Evolutionary conservation across 164 flowering plant genomes (phyloP), one percentile per base, ranked within the genome.

Genomic region (Magnolia changhungtana): DNA sequence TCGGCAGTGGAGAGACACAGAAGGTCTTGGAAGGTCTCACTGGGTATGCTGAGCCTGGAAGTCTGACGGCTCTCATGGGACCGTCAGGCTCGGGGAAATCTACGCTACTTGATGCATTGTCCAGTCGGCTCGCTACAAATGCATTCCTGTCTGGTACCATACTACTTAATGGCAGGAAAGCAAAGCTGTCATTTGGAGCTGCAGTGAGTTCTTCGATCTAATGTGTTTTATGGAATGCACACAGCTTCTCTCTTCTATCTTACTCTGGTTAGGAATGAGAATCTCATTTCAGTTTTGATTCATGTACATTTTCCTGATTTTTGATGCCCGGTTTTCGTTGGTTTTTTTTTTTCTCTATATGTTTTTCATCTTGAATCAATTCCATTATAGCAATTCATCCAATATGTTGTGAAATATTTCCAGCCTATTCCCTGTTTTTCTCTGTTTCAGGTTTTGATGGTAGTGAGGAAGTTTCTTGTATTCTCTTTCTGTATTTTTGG

Each of bases 31-130:
- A 94, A 10, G 88, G 87, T 0, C 86, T 92, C 3, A 89, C 94
- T 11, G 98, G 98, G 0, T 92, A 88, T 63, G 97, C 98, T 2
- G 93, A 91, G 81, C 97, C 98, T 0, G 94, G 98, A 6, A 78
- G 82, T 18, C 75, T 94, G 52, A 94, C 90, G 1, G 96, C 96
- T 2, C 90, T 94, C 72, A 94, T 94, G 98, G 98, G 98, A 4
- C 98, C 98, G 9, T 92, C 98, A 21, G 97, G 97, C 63, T 94
- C 98, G 0, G 98, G 98, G 0, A 94, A 94, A 77, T 94, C 98
- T 0, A 94, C 97, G 2, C 84, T 94, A 18, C 96, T 94, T 3
- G 98, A 94, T 75, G 96, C 98, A 13, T 91, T 94, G 19, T 86
- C 98, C 13, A 84, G 98, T 67, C 90, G 98, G 20, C 88, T 92